These are phyloP conservation scores for Rhizomucor miehei DNA, from an alignment of 371 early-diverging fungal species.

Conservation along the genomic window DNA sequence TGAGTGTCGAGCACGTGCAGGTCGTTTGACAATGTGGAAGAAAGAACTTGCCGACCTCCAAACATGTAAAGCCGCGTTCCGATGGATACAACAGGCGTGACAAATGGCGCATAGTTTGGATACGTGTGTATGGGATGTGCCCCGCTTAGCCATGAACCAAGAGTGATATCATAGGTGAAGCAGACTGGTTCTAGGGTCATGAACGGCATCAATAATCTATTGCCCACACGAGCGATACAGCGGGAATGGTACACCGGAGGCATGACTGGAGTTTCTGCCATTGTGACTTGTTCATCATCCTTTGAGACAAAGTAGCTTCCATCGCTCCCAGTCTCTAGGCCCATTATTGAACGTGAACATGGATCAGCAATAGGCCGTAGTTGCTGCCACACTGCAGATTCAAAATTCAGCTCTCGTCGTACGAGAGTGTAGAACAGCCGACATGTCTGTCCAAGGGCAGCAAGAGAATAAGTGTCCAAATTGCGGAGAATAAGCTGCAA, in stretches of 20 bases:
- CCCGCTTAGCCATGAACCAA: slow-evolving; percentile 10
- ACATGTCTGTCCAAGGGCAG: slow-evolving; percentile 12
- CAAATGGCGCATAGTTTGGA: slow-evolving; percentile 13
- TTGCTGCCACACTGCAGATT: slow-evolving; percentile 5
- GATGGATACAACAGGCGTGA: slow-evolving; percentile 18
- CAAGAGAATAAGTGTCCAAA: slow-evolving; percentile 16
- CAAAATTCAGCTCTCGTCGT: slow-evolving; percentile 11
- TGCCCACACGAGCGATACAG: slow-evolving; percentile 17
- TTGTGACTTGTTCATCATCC: background rate
- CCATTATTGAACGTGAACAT: background rate
- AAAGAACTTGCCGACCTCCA: slow-evolving; percentile 19
- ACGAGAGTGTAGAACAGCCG: slow-evolving; percentile 10
- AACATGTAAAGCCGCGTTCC: slow-evolving; percentile 15
- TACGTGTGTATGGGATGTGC: background rate
- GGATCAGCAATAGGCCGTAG: background rate
- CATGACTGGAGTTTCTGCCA: background rate
- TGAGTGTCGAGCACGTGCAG: slow-evolving; percentile 14
- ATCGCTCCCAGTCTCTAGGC: background rate
- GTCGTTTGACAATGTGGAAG: slow-evolving; percentile 13
- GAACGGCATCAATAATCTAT: slow-evolving; percentile 20
- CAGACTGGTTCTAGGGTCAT: slow-evolving; percentile 23
- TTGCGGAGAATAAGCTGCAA: slow-evolving; percentile 10
- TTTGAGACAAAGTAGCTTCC: background rate
- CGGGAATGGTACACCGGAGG: slow-evolving; percentile 15
- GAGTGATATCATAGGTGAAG: slow-evolving; percentile 17